A percentile compares a stretch with the other conserved stretches of the same genome.
These are phyloP conservation scores for Globisporangium megalacanthum DNA, from an alignment of 352 stramenopile genomes.

Conservation along the genomic window DNA sequence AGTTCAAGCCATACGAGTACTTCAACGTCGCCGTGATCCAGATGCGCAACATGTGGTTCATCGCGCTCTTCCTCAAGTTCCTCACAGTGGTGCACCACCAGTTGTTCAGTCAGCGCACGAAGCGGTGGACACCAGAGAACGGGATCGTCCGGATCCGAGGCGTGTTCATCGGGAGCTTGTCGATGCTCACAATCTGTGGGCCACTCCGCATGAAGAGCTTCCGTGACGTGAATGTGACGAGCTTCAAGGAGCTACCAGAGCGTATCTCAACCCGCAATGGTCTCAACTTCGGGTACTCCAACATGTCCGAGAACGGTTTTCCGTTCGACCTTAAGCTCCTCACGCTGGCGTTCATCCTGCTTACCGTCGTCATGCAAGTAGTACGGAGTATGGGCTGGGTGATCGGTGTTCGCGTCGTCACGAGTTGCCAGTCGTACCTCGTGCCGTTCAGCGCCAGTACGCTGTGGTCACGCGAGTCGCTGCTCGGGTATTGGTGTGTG, in stretches of 20 bases:
- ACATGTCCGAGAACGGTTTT: slow-evolving; percentile 7
- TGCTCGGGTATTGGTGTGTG: slow-evolving; percentile 11
- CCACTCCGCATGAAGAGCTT: slow-evolving; percentile 3
- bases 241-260: slow-evolving; percentile 5
- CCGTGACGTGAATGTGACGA: slow-evolving; percentile 4
- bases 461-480: slow-evolving; percentile 13
- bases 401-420: no score
- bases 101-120: slow-evolving; percentile 1
- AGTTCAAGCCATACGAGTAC: slow-evolving; percentile 18
- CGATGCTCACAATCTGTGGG: slow-evolving; percentile 19
- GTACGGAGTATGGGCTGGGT: background rate
- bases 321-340: slow-evolving; percentile 14
- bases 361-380: background rate
- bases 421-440: slow-evolving; percentile 11
- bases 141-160: slow-evolving; percentile 19
- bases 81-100: slow-evolving; percentile 6
- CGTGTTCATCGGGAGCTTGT: slow-evolving; percentile 17
- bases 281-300: background rate
- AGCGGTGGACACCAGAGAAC: slow-evolving; percentile 7
- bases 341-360: background rate
- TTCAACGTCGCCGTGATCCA: slow-evolving; percentile 20
- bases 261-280: background rate
- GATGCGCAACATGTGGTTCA: slow-evolving; percentile 36
- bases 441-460: slow-evolving; percentile 18
- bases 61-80: slow-evolving; percentile 20